Base-by-base conservation (phyloP, 805 yeast species). In the Ogataea zsoltii region DNA sequence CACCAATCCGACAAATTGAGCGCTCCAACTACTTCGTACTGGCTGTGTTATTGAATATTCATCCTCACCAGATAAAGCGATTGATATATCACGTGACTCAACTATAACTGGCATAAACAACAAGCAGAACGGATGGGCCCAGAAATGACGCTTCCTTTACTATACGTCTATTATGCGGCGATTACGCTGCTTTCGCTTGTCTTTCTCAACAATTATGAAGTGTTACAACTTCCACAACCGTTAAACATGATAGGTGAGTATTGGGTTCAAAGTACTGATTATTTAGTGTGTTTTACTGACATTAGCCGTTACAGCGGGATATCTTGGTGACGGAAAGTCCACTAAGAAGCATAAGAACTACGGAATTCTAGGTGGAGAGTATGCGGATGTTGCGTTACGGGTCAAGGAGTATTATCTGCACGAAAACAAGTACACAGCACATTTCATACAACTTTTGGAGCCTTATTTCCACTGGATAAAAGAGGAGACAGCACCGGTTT, bases 151-250 rank as follows among this genome's bases (percentile, higher is more conserved):
- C 38, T 49, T 33, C 46, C 55, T 9, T 28, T 46, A 11, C 11
- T 51, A 15, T 50, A 51, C 13, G 34, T 50, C 6, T 54, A 54
- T 44, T 54, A 54, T 31, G 51, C 50, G 25, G 44, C 50, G 29
- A 48, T 51, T 6, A 37, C 51, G 15, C 37, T 54, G 36, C 39
- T 54, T n/a, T 54, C 58, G 31, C 32, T 54, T 31, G 15, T 51
- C 12, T 28, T 50, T 15, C 19, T 50, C 16, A 48, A 44, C 19
- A 46, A 42, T 30, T 39, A 44, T 19, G 54, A 51, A 28, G 30
- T 43, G 15, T 28, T 54, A 28, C 25, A 42, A 16, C 41, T 54
- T 16, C 51, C 55, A 3, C 42, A 23, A 17, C 25, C 40, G n/a
- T 13, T 37, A 23, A 37, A 30, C 21, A 18, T 17, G 17, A 15